A percentile compares a stretch with the other conserved stretches of the same genome.
These are phyloP conservation scores for Fusarium euwallaceae DNA, from an alignment of 2,329 filamentous ascomycete species.

Conservation along the genomic window DNA sequence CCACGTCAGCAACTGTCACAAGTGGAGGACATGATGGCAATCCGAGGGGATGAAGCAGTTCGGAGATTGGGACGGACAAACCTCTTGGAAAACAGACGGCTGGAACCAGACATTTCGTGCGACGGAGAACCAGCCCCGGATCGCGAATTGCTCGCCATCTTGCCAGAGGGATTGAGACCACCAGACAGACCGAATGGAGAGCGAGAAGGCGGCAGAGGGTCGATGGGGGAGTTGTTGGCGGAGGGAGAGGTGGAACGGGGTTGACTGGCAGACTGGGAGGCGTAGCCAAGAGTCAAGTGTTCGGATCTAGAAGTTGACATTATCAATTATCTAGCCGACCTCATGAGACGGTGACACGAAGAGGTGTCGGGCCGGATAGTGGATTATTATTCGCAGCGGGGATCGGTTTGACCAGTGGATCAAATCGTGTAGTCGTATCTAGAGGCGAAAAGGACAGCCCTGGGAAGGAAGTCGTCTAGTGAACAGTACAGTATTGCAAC, in stretches of 20 bases:
- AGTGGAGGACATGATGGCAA: neutral
- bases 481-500: conserved; percentile 36
- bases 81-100: conserved; percentile 92
- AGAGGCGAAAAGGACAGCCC: conserved; percentile 32
- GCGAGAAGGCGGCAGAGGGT: conserved; percentile 74
- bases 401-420: conserved; percentile 28
- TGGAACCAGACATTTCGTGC: conserved; percentile 82
- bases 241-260: conserved; percentile 84
- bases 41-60: conserved; percentile 23
- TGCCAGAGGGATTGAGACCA: conserved; percentile 69
- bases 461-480: conserved; percentile 17
- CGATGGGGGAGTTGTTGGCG: conserved; percentile 83
- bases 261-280: conserved; percentile 76
- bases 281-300: conserved; percentile 87
- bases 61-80: conserved; percentile 61
- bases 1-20: conserved; percentile 27
- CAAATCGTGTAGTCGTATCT: conserved; percentile 36
- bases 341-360: conserved; percentile 56
- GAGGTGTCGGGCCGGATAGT: conserved; percentile 45
- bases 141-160: conserved; percentile 73
- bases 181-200: conserved; percentile 80
- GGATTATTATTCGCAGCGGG: conserved; percentile 45
- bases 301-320: conserved; percentile 92
- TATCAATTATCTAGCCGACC: conserved; percentile 81
- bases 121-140: conserved; percentile 96